Evolutionary conservation across 1,139 yeast species (phyloP), one percentile per base, ranked within the genome.

Genomic region (Suhomyces wounanorum): DNA sequence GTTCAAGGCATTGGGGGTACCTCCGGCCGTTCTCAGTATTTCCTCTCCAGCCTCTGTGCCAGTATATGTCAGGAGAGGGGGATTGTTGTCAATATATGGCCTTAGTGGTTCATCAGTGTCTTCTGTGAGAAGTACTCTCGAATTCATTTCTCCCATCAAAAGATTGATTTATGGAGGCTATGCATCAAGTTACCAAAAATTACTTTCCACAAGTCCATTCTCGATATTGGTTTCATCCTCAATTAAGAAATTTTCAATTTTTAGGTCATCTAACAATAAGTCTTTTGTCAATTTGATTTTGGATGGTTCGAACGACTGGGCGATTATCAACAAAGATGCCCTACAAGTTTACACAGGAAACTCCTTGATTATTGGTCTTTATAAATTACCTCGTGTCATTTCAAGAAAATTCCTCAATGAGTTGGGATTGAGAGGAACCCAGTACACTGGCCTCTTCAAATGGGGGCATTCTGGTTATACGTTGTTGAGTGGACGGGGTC

Each of bases 271-370:
- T 2, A 58, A 62, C 10, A 61, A 63, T 47, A 74, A 66, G 46
- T 68, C 82, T 14, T 77, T 80, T 58, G 74, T 73, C 11, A 70
- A 69, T 40, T 55, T 84, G 36, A 57, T 69, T 6, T 62, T 84
- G 50, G 87, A 84, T 55, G 89, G 89, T 1, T 67, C 78, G 1
- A 66, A 66, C 25, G 89, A 84, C 58, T 84, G 88, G 87, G 86
- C 86, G 0, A 53, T 84, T 3, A 68, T 84, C 44, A 70, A 78
- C 42, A 67, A 71, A 3, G 61, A 69, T 11, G 74, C 83, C 0
- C 62, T 84, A 26, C 82, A 81, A 47, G 79, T 75, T 0, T 82
- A 75, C 55, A 65, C 79, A 2, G 89, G 89, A 0, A 70, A 75
- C 33, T 74, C 84, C 1, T 65, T 84, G 43, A 61, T 66, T 14